Conservation (phyloP, 2,329 filamentous ascomycete species). For the Bipolaris victoriae region DNA sequence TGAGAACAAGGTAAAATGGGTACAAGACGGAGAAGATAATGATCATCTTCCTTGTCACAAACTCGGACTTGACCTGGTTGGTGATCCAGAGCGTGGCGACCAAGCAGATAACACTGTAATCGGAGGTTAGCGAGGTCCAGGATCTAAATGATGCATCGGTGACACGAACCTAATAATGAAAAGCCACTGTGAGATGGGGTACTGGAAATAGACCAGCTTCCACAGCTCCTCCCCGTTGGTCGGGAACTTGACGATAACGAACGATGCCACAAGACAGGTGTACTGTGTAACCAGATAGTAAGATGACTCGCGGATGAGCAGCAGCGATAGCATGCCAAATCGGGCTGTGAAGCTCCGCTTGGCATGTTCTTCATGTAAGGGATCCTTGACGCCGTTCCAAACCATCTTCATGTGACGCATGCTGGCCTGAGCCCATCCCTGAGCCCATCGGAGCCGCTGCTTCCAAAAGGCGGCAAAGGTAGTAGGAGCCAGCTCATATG, state of each 20-base stretch:
- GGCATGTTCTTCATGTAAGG: slow-evolving; percentile 28
- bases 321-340: slow-evolving; percentile 54
- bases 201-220: slow-evolving; percentile 56
- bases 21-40: slow-evolving; percentile 53
- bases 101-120: slow-evolving; percentile 50
- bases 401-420: slow-evolving; percentile 52
- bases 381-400: slow-evolving; percentile 50
- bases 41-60: slow-evolving; percentile 52
- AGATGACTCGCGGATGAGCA: slow-evolving; percentile 54
- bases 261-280: slow-evolving; percentile 54
- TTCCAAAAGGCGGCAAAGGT: slow-evolving; percentile 56
- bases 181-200: slow-evolving; percentile 57
- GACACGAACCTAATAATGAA: slow-evolving; percentile 52
- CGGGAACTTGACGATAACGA: slow-evolving; percentile 55
- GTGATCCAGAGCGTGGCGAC: slow-evolving; percentile 57
- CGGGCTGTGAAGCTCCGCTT: slow-evolving; percentile 48
- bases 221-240: slow-evolving; percentile 46
- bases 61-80: slow-evolving; percentile 54
- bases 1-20: slow-evolving; percentile 53
- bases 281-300: slow-evolving; percentile 60
- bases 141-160: slow-evolving; percentile 8
- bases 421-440: slow-evolving; percentile 59
- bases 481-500: slow-evolving; percentile 57
- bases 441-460: slow-evolving; percentile 58
- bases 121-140: slow-evolving; percentile 22